Evolutionary conservation across 305 asterid species (phyloP).

Genomic region (Caryopteris hybrid): DNA sequence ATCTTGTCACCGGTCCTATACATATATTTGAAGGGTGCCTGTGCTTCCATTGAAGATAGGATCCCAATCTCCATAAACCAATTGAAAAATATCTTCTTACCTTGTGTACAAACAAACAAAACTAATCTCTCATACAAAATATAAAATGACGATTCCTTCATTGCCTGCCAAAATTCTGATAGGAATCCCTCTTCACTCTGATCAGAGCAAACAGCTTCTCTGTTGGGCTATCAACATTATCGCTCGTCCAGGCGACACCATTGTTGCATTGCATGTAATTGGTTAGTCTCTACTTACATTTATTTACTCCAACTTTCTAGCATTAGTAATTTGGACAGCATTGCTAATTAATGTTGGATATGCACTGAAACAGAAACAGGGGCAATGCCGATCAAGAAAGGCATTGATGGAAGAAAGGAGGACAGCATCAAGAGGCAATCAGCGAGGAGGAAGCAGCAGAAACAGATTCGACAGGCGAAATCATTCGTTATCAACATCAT

Average conservation of each 20-base stretch:
- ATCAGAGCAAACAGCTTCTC: constrained; percentile 54
- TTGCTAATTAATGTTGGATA: background rate
- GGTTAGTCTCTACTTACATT: constrained; percentile 34
- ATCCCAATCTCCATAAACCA: constrained; percentile 13
- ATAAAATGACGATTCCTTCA: constrained; percentile 37
- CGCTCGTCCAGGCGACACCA: constrained; percentile 63
- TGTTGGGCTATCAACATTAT: constrained; percentile 49
- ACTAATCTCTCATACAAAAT: background rate
- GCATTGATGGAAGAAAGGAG: constrained; percentile 27
- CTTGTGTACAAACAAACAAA: background rate
- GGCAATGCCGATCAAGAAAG: constrained; percentile 34
- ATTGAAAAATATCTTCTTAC: constrained; percentile 18
- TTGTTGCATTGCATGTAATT: constrained; percentile 62
- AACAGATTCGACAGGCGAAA: constrained; percentile 62
- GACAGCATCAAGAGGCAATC: constrained; percentile 37
- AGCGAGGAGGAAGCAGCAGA: constrained; percentile 37
- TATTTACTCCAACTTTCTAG: too few species aligned
- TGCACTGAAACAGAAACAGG: constrained; percentile 28
- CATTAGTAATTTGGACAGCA: too few species aligned
- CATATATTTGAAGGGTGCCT: constrained; percentile 25
- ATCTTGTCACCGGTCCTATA: constrained; percentile 14
- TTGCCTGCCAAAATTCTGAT: constrained; percentile 53
- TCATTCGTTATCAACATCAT: constrained; percentile 59
- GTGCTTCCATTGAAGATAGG: constrained; percentile 16
- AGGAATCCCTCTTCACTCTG: constrained; percentile 58